Evolutionary conservation across 495 filamentous ascomycete genomes (phyloP).

Genomic region (Penicillium verhagenii): DNA sequence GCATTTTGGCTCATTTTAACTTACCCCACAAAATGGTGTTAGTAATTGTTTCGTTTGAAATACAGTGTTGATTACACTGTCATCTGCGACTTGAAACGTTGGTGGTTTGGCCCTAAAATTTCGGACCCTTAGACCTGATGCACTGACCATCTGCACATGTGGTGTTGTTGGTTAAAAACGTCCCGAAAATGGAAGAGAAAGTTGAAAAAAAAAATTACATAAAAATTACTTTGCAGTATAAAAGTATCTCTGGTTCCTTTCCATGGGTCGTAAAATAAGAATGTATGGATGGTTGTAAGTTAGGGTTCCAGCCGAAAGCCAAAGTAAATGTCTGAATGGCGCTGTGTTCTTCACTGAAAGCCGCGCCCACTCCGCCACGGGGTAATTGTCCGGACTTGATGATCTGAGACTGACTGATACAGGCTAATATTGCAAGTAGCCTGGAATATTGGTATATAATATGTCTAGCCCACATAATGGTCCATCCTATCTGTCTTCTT

Average conservation of each 20-base stretch:
- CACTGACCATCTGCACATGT: too few relatives aligned
- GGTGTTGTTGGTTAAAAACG: neutral
- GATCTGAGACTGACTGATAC: neutral
- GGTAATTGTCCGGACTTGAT: slow-evolving; percentile 15
- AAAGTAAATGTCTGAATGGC: neutral
- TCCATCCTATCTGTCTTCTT: neutral
- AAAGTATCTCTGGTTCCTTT: too few relatives aligned
- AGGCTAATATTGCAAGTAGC: neutral
- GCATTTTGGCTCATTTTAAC: neutral
- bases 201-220: neutral
- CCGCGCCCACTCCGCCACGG: slow-evolving; percentile 29
- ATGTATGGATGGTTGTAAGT: neutral
- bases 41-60: neutral
- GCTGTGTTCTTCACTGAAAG: slow-evolving; percentile 6
- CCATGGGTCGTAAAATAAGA: neutral
- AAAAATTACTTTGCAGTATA: too few relatives aligned
- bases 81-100: neutral
- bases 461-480: neutral
- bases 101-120: neutral
- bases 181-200: too few relatives aligned
- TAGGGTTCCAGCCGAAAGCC: neutral
- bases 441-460: neutral
- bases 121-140: too few relatives aligned
- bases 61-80: neutral
- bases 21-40: too few relatives aligned